These are phyloP conservation scores for Nigrospora osmanthi DNA, from an alignment of 2,329 filamentous ascomycete species.

Conservation along the genomic window DNA sequence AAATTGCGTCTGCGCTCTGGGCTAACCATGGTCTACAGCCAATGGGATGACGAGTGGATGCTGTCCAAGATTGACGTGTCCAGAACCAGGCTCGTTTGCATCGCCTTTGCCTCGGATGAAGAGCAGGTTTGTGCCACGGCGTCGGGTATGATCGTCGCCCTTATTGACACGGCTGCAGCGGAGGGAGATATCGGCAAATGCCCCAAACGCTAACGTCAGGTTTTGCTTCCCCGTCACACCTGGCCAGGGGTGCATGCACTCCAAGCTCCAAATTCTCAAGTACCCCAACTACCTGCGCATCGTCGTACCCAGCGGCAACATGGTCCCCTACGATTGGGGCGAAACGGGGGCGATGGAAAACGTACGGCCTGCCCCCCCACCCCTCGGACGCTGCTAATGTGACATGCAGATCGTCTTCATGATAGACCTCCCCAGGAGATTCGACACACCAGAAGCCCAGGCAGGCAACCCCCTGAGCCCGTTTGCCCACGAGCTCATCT, in stretches of 20 bases:
- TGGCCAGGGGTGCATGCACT: constrained; percentile 75
- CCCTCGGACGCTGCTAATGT: constrained; percentile 7
- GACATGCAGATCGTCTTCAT: constrained; percentile 63
- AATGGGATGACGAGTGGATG: constrained; percentile 79
- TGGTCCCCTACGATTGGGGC: constrained; percentile 84
- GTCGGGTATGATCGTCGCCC: background rate
- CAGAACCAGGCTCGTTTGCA: constrained; percentile 54
- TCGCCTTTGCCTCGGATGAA: constrained; percentile 47
- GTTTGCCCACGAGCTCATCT: constrained; percentile 64
- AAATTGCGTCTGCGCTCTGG: no score
- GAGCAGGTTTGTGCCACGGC: constrained; percentile 36
- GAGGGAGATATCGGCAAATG: constrained; percentile 38
- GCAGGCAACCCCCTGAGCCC: constrained; percentile 26
- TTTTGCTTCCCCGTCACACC: constrained; percentile 81
- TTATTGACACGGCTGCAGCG: constrained; percentile 26
- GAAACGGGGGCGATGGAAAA: constrained; percentile 82
- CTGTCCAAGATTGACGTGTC: constrained; percentile 58
- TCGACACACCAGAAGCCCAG: constrained; percentile 24
- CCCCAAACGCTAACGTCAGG: constrained; percentile 43
- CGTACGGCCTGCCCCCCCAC: constrained; percentile 30
- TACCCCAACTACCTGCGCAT: constrained; percentile 66
- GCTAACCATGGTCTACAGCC: constrained; percentile 14
- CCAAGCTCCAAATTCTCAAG: constrained; percentile 87
- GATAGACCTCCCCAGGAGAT: constrained; percentile 71
- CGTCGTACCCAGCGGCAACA: constrained; percentile 80